phyloP scores from a whole-genome alignment of 2,329 filamentous ascomycete genomes.

The Beauveria sp. region DNA sequence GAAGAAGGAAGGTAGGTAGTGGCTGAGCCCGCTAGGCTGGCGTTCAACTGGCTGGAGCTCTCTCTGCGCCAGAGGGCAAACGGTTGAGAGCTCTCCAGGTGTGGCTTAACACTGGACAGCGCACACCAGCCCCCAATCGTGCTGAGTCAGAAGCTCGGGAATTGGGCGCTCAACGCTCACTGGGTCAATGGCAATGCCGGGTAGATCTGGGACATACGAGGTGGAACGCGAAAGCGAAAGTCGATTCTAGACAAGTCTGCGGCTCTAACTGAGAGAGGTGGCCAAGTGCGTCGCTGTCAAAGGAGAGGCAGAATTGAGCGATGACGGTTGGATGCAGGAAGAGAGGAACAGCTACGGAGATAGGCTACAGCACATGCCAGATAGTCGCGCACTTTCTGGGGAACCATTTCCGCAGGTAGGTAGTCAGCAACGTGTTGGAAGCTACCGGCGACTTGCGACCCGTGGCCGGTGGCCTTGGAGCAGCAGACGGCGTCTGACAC shows the following conservation, averaged over 20 bases:
- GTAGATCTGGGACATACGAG: neutral
- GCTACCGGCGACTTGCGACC: neutral
- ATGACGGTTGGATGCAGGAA: neutral
- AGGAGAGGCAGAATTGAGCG: neutral
- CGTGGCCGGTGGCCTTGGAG: neutral
- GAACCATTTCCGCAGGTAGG: neutral
- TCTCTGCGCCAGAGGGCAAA: neutral
- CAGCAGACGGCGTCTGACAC: neutral
- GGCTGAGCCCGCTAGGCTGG: neutral
- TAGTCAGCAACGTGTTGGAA: neutral
- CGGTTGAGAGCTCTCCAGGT: neutral
- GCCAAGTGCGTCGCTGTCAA: neutral
- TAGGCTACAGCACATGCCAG: slow-evolving; percentile 6
- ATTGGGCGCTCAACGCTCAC: neutral
- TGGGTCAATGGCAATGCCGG: neutral
- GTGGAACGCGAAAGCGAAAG: neutral
- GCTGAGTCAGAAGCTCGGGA: neutral
- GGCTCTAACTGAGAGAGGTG: neutral
- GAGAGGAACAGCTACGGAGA: neutral
- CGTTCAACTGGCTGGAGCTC: neutral
- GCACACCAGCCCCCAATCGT: neutral
- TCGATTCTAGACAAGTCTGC: neutral
- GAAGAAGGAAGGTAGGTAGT: neutral
- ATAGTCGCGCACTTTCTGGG: neutral
- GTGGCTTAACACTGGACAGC: neutral